These are phyloP conservation scores for Lecanicillium sp. DNA, from an alignment of 2,329 filamentous ascomycete genomes.

Conservation along the genomic window DNA sequence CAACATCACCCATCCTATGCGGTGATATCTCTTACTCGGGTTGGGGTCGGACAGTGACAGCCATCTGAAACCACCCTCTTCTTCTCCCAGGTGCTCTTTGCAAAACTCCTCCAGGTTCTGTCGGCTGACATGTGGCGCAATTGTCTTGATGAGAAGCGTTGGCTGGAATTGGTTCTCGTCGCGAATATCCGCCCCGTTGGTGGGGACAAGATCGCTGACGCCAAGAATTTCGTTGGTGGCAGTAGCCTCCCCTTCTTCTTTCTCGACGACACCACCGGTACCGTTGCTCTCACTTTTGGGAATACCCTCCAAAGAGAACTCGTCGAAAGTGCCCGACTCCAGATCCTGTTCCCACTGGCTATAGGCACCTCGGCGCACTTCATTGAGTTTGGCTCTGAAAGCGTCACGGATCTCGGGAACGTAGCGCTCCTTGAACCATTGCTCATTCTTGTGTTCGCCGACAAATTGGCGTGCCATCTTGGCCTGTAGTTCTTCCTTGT, in stretches of 20 bases:
- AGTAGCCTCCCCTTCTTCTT: conserved; percentile 91
- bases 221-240: conserved; percentile 88
- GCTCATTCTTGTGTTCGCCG: conserved; percentile 84
- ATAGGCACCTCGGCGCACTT: conserved; percentile 73
- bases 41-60: conserved; percentile 95
- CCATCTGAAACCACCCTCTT: conserved; percentile 90
- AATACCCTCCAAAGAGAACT: conserved; percentile 89
- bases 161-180: conserved; percentile 87
- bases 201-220: conserved; percentile 83
- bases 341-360: conserved; percentile 86
- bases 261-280: conserved; percentile 77
- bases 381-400: conserved; percentile 68
- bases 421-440: conserved; percentile 97
- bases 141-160: conserved; percentile 94
- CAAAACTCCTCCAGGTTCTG: conserved; percentile 91
- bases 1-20: conserved; percentile 97
- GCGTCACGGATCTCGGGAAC: conserved; percentile 73
- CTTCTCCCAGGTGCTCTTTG: conserved; percentile 87
- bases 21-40: conserved; percentile 91
- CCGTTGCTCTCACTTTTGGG: conserved; percentile 91
- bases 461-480: conserved; percentile 89
- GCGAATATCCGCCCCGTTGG: conserved; percentile 75
- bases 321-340: conserved; percentile 79
- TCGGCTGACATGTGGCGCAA: conserved; percentile 91
- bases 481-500: conserved; percentile 62